Evolutionary conservation across 164 flowering plant genomes (phyloP).

Genomic region (Kingdonia uniflora): DNA sequence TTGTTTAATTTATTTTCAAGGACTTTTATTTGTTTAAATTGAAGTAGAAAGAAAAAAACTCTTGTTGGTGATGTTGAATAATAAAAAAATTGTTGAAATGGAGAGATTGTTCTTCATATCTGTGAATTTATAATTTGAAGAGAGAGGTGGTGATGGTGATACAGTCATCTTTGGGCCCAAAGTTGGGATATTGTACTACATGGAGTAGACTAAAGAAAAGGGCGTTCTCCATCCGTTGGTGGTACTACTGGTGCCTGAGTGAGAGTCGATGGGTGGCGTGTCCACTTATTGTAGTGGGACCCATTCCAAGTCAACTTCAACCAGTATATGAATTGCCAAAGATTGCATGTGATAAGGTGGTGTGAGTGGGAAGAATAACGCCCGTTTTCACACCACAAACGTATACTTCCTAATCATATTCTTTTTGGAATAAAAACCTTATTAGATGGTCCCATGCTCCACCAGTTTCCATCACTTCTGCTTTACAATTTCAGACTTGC

Average conservation of each 20-base stretch:
- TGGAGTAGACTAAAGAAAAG: too few relatives aligned
- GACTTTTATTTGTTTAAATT: neutral
- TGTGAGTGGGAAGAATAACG: slow-evolving; percentile 1
- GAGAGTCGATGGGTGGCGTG: too few relatives aligned
- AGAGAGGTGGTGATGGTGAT: too few relatives aligned
- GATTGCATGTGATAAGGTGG: slow-evolving; percentile 12
- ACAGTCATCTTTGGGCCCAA: too few relatives aligned
- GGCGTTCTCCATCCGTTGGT: too few relatives aligned
- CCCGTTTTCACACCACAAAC: slow-evolving; percentile 13
- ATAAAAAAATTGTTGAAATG: neutral
- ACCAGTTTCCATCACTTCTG: neutral
- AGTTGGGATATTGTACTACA: too few relatives aligned
- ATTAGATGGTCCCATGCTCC: too few relatives aligned
- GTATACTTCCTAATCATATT: slow-evolving; percentile 1
- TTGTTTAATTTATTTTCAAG: neutral
- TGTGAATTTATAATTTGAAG: too few relatives aligned
- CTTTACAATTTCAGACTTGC: neutral
- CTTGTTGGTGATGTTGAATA: neutral
- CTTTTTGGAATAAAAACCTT: neutral
- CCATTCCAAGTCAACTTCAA: neutral
- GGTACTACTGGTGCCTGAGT: too few relatives aligned
- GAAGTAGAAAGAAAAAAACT: neutral
- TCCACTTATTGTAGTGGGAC: too few relatives aligned
- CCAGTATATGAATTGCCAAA: neutral
- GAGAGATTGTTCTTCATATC: neutral